These are phyloP conservation scores for Trametes cinnabarina DNA, from an alignment of 768 basidiomycete species.

Conservation along the genomic window DNA sequence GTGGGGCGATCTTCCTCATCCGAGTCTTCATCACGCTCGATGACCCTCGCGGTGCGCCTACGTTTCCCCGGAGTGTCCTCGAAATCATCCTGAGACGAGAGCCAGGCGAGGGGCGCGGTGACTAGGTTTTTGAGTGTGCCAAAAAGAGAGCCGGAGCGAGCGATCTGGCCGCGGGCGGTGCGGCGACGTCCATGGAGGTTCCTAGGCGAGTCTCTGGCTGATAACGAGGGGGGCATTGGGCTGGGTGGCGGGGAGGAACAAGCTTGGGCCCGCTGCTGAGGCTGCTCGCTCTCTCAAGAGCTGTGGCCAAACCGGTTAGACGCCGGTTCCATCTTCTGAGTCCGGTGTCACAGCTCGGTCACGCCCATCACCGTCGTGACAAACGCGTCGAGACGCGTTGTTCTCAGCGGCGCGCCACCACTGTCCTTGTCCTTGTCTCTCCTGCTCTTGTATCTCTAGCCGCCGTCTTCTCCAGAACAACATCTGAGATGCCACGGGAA, in stretches of 20 bases:
- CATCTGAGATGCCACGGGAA: slow-evolving; percentile 66
- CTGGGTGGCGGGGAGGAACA: slow-evolving; percentile 11
- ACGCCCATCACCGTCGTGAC: slow-evolving; percentile 13
- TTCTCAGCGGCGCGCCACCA: neutral
- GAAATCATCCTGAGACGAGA: slow-evolving; percentile 26
- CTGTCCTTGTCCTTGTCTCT: neutral
- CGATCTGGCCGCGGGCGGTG: slow-evolving; percentile 17
- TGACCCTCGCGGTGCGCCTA: slow-evolving; percentile 21
- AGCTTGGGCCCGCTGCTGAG: slow-evolving; percentile 5
- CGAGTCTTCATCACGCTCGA: slow-evolving; percentile 19
- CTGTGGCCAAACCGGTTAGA: slow-evolving; percentile 6
- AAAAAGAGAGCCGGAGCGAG: slow-evolving; percentile 31
- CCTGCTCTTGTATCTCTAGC: slow-evolving; percentile 1
- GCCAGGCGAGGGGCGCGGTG: slow-evolving; percentile 34
- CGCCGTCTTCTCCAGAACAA: neutral
- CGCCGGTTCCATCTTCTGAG: slow-evolving; percentile 6
- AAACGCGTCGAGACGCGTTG: slow-evolving; percentile 18
- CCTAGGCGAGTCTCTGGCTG: slow-evolving; percentile 14
- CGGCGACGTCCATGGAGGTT: slow-evolving; percentile 13
- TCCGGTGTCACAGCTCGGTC: slow-evolving; percentile 14
- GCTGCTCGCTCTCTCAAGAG: slow-evolving; percentile 9
- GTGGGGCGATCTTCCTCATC: slow-evolving; percentile 21
- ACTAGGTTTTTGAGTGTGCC: slow-evolving; percentile 36
- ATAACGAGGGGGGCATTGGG: slow-evolving; percentile 15
- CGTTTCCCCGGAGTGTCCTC: slow-evolving; percentile 35